Conservation (phyloP, 2,329 filamentous ascomycete genomes). For the Venturia pyrina region DNA sequence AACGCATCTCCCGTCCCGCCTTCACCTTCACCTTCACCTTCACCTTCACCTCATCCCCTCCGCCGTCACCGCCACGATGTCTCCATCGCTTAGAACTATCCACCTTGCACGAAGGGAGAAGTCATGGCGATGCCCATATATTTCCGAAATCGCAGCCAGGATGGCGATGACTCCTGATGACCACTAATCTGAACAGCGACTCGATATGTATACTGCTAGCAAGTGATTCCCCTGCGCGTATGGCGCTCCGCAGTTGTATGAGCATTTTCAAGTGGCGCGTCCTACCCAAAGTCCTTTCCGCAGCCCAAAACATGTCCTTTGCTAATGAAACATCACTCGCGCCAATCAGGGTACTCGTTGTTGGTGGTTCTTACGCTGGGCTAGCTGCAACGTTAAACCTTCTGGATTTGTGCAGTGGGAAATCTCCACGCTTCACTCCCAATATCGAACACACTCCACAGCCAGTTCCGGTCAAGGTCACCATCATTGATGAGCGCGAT, state of each 20-base stretch:
- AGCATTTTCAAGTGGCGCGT: background rate
- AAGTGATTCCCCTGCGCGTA: background rate
- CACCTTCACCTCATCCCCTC: background rate
- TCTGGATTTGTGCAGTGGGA: constrained; percentile 52
- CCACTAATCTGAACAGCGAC: background rate
- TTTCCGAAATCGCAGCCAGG: background rate
- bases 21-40: background rate
- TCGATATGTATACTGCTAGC: background rate
- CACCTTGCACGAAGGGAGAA: background rate
- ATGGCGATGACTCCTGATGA: background rate
- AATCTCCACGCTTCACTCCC: constrained; percentile 29
- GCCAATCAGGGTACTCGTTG: constrained; percentile 44
- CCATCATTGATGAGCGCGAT: constrained; percentile 69
- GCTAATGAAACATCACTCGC: background rate
- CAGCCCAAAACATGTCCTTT: background rate
- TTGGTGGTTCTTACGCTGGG: constrained; percentile 63
- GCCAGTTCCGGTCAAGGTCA: constrained; percentile 24
- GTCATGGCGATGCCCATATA: background rate
- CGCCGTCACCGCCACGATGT: background rate
- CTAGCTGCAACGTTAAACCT: constrained; percentile 58
- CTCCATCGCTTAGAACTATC: background rate
- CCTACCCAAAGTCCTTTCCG: background rate
- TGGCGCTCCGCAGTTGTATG: background rate
- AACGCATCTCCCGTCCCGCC: background rate
- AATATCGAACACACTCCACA: constrained; percentile 23